Percentiles rank a stretch among this genome's conserved stretches.
Conservation (phyloP, 306 rosid genomes). For the Begonia peltatifolia region DNA sequence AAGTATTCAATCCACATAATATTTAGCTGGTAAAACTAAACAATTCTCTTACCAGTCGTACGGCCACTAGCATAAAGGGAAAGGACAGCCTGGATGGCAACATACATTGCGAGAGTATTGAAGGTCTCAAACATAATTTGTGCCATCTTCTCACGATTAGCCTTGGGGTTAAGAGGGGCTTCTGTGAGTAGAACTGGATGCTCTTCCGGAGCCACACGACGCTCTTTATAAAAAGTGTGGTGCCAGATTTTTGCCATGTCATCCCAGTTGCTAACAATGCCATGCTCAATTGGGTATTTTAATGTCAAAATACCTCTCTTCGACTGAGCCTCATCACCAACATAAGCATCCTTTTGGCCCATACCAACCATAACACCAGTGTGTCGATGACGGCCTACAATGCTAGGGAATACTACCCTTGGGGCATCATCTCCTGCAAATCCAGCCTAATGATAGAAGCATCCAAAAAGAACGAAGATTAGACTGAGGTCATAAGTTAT, state of each 20-base stretch:
- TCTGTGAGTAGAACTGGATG: slow-evolving; percentile 97
- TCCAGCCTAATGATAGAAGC: slow-evolving; percentile 52
- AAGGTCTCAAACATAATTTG: slow-evolving; percentile 96
- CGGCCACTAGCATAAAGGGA: slow-evolving; percentile 98
- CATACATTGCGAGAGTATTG: slow-evolving; percentile 95
- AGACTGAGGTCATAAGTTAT: not conserved
- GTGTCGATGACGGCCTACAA: slow-evolving; percentile 94
- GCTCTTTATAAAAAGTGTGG: slow-evolving; percentile 89
- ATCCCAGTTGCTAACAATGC: slow-evolving; percentile 93
- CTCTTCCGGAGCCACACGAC: slow-evolving; percentile 93
- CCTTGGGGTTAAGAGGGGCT: slow-evolving; percentile 96
- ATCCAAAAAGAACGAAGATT: not conserved
- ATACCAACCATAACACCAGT: slow-evolving; percentile 98
- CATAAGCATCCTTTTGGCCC: slow-evolving; percentile 99
- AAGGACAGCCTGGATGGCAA: slow-evolving; percentile 93
- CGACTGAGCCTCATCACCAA: slow-evolving; percentile 95
- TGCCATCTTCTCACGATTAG: slow-evolving; percentile 92
- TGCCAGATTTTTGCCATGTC: slow-evolving; percentile 99
- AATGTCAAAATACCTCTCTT: slow-evolving; percentile 87
- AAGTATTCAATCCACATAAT: too few relatives aligned
- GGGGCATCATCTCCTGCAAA: slow-evolving; percentile 99
- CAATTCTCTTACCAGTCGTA: slow-evolving; percentile 55
- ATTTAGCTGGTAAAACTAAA: slow-evolving; percentile 1
- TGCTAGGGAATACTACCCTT: slow-evolving; percentile 96
- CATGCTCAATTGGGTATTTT: slow-evolving; percentile 92